Conservation (phyloP, 257 asterid genomes). For the Perilla frutescens region DNA sequence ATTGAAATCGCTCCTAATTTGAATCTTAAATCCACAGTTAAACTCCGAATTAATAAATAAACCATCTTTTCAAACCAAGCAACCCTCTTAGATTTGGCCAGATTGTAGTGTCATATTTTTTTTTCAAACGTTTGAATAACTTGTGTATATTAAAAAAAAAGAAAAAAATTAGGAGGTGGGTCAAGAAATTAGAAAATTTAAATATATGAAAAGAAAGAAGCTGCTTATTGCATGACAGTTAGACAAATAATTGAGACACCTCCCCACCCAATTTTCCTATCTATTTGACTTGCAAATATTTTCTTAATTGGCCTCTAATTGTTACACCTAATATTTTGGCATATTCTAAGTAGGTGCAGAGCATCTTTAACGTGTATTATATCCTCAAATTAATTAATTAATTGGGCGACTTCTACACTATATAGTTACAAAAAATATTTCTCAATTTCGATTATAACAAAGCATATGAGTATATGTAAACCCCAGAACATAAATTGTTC, state of each 20-base stretch:
- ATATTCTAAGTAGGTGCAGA: constrained; percentile 5
- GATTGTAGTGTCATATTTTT: not conserved
- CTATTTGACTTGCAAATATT: not conserved
- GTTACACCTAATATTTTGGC: constrained; percentile 22
- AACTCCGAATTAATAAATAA: no score
- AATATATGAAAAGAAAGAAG: not conserved
- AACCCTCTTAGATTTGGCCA: not conserved
- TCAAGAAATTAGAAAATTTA: constrained; percentile 17
- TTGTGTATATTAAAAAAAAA: not conserved
- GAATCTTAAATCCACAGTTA: no score
- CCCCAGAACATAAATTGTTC: not conserved
- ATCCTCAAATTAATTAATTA: not conserved
- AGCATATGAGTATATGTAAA: not conserved
- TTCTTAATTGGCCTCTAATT: not conserved
- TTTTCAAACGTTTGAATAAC: not conserved
- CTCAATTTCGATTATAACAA: no score
- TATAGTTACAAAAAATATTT: no score
- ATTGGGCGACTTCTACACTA: no score
- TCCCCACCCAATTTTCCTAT: not conserved
- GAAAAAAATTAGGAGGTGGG: constrained; percentile 18
- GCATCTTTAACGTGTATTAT: constrained; percentile 21
- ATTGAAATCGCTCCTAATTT: no score
- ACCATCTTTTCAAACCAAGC: no score
- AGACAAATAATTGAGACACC: constrained; percentile 22
- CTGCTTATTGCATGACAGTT: constrained; percentile 1